phyloP scores from a whole-genome alignment of 164 flowering plant genomes.

The Cinnamomum chago region DNA sequence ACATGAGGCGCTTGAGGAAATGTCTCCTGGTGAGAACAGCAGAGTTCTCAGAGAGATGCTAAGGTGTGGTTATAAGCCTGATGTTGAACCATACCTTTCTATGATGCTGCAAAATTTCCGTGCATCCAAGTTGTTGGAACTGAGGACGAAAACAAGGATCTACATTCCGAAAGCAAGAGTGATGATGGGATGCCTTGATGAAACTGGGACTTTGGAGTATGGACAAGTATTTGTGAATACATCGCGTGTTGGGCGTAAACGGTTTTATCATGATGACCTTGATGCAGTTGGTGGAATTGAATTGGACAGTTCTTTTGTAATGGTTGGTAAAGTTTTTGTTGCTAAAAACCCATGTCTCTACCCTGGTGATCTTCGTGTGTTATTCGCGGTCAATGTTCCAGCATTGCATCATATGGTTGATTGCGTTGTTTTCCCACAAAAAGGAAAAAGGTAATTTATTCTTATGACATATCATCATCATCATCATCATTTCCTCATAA shows the following conservation, averaged over 20 bases:
- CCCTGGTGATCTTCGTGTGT: constrained; percentile 89
- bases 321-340: constrained; percentile 58
- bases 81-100: constrained; percentile 73
- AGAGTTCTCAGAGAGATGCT: constrained; percentile 75
- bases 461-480: background rate
- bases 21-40: constrained; percentile 69
- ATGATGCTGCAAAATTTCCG: constrained; percentile 83
- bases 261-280: constrained; percentile 9
- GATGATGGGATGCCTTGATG: constrained; percentile 95
- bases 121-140: constrained; percentile 55
- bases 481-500: too few relatives aligned
- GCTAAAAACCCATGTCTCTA: constrained; percentile 96
- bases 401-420: constrained; percentile 80
- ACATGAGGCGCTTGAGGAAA: constrained; percentile 57
- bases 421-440: constrained; percentile 91
- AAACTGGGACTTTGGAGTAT: constrained; percentile 71
- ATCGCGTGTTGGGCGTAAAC: constrained; percentile 31
- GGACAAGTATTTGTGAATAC: constrained; percentile 80
- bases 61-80: constrained; percentile 70
- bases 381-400: constrained; percentile 66
- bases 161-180: constrained; percentile 58
- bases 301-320: constrained; percentile 13
- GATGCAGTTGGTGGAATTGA: background rate
- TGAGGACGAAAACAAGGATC: constrained; percentile 60
- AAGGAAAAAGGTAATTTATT: constrained; percentile 52